Evolutionary conservation across 176 grass and related monocot genomes (phyloP).

Genomic region (Triticum monococcum): DNA sequence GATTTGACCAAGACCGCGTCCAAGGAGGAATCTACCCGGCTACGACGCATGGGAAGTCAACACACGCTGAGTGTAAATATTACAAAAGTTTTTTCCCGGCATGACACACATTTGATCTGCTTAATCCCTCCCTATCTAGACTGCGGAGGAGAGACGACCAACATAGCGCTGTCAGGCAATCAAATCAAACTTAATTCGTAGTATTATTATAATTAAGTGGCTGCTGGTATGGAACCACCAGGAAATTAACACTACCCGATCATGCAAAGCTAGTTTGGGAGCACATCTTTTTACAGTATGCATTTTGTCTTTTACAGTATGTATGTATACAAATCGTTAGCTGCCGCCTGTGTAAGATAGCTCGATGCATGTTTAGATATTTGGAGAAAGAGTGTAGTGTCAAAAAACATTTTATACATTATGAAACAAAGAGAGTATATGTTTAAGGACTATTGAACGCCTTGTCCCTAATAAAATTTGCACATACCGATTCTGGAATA

Average conservation of each 20-base stretch:
- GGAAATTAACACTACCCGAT: not conserved
- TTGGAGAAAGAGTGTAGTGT: no score
- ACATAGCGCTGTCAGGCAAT: not conserved
- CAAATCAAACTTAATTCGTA: not conserved
- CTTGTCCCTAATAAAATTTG: not conserved
- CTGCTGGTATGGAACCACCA: not conserved
- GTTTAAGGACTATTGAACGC: no score
- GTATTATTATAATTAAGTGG: not conserved
- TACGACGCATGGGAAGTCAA: slow-evolving; percentile 8
- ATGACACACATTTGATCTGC: not conserved
- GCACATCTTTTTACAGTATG: not conserved
- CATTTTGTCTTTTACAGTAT: no score
- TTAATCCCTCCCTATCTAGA: not conserved
- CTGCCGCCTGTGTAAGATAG: no score
- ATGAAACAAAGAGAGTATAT: no score
- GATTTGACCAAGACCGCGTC: slow-evolving; percentile 26
- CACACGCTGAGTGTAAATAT: not conserved
- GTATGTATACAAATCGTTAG: not conserved
- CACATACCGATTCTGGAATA: not conserved
- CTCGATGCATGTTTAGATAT: no score
- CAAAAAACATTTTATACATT: no score
- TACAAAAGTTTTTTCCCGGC: not conserved
- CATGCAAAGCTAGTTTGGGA: not conserved
- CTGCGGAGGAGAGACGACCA: slow-evolving; percentile 10
- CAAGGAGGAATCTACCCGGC: not conserved